These are phyloP conservation scores for Melanomma pulvis-pyrius DNA, from an alignment of 495 filamentous ascomycete species.

Conservation along the genomic window DNA sequence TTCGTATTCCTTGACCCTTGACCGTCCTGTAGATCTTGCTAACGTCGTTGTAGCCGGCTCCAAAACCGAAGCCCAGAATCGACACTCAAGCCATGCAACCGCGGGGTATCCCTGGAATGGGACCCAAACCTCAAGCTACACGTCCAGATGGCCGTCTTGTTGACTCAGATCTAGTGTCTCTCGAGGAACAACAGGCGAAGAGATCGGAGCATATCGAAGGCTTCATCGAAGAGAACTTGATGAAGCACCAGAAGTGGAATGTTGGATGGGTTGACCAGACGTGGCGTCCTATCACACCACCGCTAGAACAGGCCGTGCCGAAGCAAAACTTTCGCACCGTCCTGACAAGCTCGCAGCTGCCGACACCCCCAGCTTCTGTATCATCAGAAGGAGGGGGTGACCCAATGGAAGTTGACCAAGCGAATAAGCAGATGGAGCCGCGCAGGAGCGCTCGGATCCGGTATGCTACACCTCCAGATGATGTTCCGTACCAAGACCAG, in stretches of 20 bases:
- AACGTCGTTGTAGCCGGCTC: slow-evolving; percentile 39
- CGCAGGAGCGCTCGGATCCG: slow-evolving; percentile 25
- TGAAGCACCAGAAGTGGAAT: slow-evolving; percentile 87
- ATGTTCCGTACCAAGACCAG: slow-evolving; percentile 25
- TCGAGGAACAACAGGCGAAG: slow-evolving; percentile 77
- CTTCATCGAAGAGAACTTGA: slow-evolving; percentile 78
- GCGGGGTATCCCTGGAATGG: slow-evolving; percentile 29
- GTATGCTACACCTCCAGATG: slow-evolving; percentile 34
- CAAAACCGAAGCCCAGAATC: slow-evolving; percentile 55
- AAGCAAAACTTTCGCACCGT: slow-evolving; percentile 74
- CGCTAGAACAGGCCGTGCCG: slow-evolving; percentile 59
- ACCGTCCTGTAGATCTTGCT: slow-evolving; percentile 1
- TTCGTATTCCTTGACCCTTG: slow-evolving; percentile 48
- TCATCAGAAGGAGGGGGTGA: slow-evolving; percentile 51
- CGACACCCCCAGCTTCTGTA: slow-evolving; percentile 82
- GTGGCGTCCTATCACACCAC: slow-evolving; percentile 75
- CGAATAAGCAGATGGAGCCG: slow-evolving; percentile 23
- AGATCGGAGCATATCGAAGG: slow-evolving; percentile 76
- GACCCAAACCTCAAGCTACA: slow-evolving; percentile 42
- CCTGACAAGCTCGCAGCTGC: slow-evolving; percentile 72
- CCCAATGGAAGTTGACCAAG: slow-evolving; percentile 22
- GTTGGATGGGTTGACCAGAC: slow-evolving; percentile 81
- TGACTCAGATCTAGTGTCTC: slow-evolving; percentile 73
- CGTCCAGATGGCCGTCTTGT: slow-evolving; percentile 70
- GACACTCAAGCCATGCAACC: slow-evolving; percentile 56